Evolutionary conservation across 192 early-diverging fungal genomes (phyloP), one percentile per base, ranked within the genome.

Genomic region (Gamsiella multidivaricata): DNA sequence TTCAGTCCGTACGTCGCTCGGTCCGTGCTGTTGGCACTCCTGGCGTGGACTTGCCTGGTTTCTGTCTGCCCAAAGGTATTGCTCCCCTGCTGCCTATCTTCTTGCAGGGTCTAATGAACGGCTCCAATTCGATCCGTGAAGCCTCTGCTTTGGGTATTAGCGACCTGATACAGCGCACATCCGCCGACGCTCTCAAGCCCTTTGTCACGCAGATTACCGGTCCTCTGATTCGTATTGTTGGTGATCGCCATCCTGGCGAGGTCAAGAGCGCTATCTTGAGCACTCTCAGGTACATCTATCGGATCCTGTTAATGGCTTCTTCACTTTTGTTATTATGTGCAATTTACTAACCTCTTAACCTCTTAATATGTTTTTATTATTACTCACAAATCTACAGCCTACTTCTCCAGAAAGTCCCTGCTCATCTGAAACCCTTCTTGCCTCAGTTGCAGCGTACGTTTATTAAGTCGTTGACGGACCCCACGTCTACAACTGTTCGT

Each of bases 371-470:
- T n/a, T n/a, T n/a, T n/a, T 39, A 9, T 22, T n/a, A 64, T 42
- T 62, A 52, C 25, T 82, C 61, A 54, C 71, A 23, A 41, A 18
- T 70, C 20, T 43, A 28, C 36, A 91, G 88, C 43, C 61, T 89
- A 43, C 81, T 98, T 8, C 84, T 99, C 56, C 73, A 73, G 29
- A 96, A 95, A 78, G 92, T 98, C 8, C 92, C 97, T 25, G 82
- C 91, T 26, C 88, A 94, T 67, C 85, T 98, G 61, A 97, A 96
- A 53, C 95, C 97, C 25, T 99, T 99, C 91, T 82, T 99, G 54
- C 97, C 97, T 32, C 97, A 99, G 85, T 90, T 98, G 39, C 96
- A 98, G 83, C 91, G 97, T 54, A 97, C 97, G 1, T 98, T 99
- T 70, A 90, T 95, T 60, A 97, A 97, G 70, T 92, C 89, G 2